Conservation (phyloP, 2,329 filamentous ascomycete genomes). For the Ascochyta rabiei region DNA sequence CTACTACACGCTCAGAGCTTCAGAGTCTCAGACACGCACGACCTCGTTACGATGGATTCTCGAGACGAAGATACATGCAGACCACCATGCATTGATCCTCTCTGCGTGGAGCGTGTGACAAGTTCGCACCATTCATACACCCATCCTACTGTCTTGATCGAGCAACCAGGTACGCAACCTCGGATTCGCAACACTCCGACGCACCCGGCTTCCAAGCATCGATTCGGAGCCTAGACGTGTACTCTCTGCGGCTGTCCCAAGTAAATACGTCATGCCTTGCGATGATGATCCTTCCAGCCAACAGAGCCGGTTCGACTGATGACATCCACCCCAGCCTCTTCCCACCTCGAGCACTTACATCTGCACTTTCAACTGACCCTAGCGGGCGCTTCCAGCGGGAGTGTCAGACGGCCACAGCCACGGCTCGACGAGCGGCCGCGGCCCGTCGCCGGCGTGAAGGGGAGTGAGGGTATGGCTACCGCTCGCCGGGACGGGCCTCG, state of each 20-base stretch:
- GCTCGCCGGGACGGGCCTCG: slow-evolving; percentile 3
- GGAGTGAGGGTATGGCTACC: neutral
- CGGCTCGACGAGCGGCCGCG: slow-evolving; percentile 22
- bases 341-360: neutral
- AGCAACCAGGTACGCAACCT: neutral
- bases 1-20: neutral
- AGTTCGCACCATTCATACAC: neutral
- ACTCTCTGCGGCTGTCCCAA: neutral
- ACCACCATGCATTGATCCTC: neutral
- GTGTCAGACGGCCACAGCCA: slow-evolving; percentile 15
- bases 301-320: neutral
- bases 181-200: neutral
- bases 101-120: slow-evolving; percentile 10
- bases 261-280: neutral
- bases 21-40: neutral
- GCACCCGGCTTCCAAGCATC: neutral
- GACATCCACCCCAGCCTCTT: neutral
- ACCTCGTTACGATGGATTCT: neutral
- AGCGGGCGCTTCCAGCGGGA: slow-evolving; percentile 21
- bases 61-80: neutral
- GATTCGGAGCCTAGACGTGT: neutral
- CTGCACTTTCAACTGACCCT: neutral
- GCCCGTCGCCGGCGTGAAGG: slow-evolving; percentile 23
- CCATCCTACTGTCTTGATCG: neutral
- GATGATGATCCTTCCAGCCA: neutral